These are phyloP conservation scores for Peronospora belbahrii DNA, from an alignment of 352 stramenopile species.

Conservation along the genomic window DNA sequence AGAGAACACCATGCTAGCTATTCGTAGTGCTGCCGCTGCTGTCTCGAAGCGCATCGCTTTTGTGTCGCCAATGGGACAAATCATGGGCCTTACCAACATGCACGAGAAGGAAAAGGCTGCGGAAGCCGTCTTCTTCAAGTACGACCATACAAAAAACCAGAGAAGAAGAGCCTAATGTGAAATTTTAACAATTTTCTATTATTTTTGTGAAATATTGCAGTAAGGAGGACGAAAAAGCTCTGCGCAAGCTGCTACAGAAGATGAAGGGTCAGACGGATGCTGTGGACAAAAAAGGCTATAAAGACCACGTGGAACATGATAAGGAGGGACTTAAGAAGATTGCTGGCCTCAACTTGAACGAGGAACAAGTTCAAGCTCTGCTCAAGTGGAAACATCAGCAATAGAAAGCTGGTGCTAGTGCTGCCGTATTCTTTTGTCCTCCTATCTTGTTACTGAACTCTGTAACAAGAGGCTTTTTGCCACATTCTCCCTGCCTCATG, in stretches of 20 bases:
- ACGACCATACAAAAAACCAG: conserved; percentile 15
- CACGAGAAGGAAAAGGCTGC: conserved; percentile 71
- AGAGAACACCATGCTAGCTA: conserved; percentile 57
- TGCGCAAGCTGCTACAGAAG: conserved; percentile 85
- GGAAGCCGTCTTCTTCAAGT: conserved; percentile 83
- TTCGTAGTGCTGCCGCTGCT: conserved; percentile 42
- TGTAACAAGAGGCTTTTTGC: conserved; percentile 3
- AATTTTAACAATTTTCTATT: conserved; percentile 3
- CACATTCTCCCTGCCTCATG: neutral
- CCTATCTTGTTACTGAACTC: neutral
- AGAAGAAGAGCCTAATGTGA: neutral
- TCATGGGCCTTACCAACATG: conserved; percentile 42
- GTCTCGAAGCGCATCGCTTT: conserved; percentile 44
- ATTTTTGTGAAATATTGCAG: conserved; percentile 18
- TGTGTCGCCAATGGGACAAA: conserved; percentile 32
- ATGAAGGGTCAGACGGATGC: conserved; percentile 76
- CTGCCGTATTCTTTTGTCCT: neutral
- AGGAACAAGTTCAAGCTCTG: conserved; percentile 68
- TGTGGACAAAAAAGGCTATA: conserved; percentile 47
- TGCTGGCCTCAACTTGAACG: conserved; percentile 44
- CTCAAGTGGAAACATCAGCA: conserved; percentile 88
- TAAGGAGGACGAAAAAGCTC: conserved; percentile 82
- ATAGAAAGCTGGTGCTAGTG: conserved; percentile 24
- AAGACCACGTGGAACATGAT: conserved; percentile 73
- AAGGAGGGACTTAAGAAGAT: conserved; percentile 66